Base-by-base conservation (phyloP, 176 grass and related monocot species). In the Aegilops tauschii region DNA sequence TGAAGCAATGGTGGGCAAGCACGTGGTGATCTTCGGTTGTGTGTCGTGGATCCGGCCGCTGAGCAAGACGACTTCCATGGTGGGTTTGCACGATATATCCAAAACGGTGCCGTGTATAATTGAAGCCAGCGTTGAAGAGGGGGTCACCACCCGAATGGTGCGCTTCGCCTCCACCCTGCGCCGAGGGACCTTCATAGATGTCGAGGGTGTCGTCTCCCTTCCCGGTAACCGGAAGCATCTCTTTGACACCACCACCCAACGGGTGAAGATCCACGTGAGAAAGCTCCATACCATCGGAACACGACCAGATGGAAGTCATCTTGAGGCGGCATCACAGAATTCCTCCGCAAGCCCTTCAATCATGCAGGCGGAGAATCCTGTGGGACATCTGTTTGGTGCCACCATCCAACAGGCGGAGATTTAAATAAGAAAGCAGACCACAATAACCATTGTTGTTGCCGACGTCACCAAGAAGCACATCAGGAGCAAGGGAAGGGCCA, bases 141-240 rank as follows among this genome's bases (percentile, higher is more conserved):
- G 40, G 83, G 39, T 84, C 3, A 85, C 61, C 73, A 77, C 28
- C 29, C 39, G 61, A 58, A 77, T 64, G 70, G 83, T 77, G 83
- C 72, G 20, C 72, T 85, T 85, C 28, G 61, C 72, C 32, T 34
- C 32, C 32, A 34, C 4, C 32, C 4, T 34, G 18, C 16, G 13
- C 4, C 58, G 7, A 16, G 71, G 20, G 27, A 50, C 20, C 14
- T 17, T 6, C 35, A 30, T 83, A 30, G 68, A 83, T 10, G 68
- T 83, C 5, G 81, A 83, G 35, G 68, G 68, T 9, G 35, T 73
- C 6, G 81, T 83, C 23, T 20, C 16, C 14, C 45, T n/a, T 3
- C 65, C 14, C 1, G 30, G 30, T 4, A 17, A 8, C 6, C 30
- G 5, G 7, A 34, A 1, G 30, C 6, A 68, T 34, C 5, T 68